Conservation (phyloP, 495 filamentous ascomycete species). For the Xylona heveae region DNA sequence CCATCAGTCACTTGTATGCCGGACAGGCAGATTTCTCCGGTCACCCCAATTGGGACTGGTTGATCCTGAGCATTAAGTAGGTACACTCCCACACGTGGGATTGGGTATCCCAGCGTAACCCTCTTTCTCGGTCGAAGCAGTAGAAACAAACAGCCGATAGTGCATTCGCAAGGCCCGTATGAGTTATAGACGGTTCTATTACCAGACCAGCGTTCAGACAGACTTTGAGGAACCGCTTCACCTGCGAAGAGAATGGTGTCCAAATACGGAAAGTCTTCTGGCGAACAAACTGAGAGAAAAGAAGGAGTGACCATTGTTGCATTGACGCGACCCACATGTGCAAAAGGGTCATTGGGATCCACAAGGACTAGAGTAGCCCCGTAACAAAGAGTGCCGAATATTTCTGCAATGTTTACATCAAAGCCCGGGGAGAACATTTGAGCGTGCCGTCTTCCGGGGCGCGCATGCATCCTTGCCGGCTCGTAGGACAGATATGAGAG, state of each 20-base stretch:
- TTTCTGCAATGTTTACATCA: constrained; percentile 19
- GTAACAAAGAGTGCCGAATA: constrained; percentile 19
- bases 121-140: constrained; percentile 5
- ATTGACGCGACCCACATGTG: constrained; percentile 8
- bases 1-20: constrained; percentile 17
- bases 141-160: constrained; percentile 12
- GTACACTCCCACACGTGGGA: constrained; percentile 13
- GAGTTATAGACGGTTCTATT: constrained; percentile 13
- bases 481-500: constrained; percentile 9
- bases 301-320: constrained; percentile 15
- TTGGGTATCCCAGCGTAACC: constrained; percentile 15
- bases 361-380: constrained; percentile 17
- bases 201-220: constrained; percentile 12
- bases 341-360: constrained; percentile 8
- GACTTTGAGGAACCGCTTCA: constrained; percentile 12
- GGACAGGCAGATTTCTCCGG: constrained; percentile 17
- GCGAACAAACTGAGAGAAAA: constrained; percentile 7
- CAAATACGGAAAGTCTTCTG: constrained; percentile 9
- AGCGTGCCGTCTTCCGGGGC: constrained; percentile 10
- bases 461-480: constrained; percentile 10
- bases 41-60: constrained; percentile 9
- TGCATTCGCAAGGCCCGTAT: constrained; percentile 20
- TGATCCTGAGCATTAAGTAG: constrained; percentile 10
- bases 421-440: constrained; percentile 18
- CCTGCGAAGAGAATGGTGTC: constrained; percentile 14